Percentiles rank a stretch among this genome's conserved stretches.
These are phyloP conservation scores for Trichoderma simmonsii DNA, from an alignment of 2,329 filamentous ascomycete species.

Conservation along the genomic window DNA sequence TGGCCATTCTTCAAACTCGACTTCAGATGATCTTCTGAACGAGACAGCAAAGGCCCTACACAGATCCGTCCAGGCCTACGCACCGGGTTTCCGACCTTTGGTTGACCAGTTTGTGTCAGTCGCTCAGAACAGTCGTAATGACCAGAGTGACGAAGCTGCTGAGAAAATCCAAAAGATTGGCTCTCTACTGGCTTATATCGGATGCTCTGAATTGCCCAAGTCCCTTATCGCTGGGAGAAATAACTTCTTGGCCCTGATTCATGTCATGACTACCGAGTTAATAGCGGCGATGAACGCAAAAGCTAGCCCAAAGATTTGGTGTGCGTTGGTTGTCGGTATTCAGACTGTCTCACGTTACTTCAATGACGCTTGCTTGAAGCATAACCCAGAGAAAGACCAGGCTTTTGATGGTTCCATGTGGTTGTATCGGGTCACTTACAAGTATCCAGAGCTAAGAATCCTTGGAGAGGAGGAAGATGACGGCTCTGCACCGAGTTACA, in stretches of 20 bases:
- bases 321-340: conserved; percentile 37
- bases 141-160: conserved; percentile 23
- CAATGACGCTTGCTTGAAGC: conserved; percentile 39
- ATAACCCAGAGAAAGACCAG: conserved; percentile 24
- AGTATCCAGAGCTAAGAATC: conserved; percentile 30
- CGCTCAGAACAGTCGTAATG: conserved; percentile 27
- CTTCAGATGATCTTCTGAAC: conserved; percentile 39
- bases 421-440: conserved; percentile 26
- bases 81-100: conserved; percentile 35
- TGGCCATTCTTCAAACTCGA: conserved; percentile 22
- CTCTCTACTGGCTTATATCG: conserved; percentile 47
- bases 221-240: conserved; percentile 29
- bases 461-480: conserved; percentile 19
- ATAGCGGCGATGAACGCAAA: conserved; percentile 35
- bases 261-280: conserved; percentile 36
- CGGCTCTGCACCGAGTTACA: neutral
- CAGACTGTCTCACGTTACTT: conserved; percentile 37
- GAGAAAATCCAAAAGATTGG: conserved; percentile 37
- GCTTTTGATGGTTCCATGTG: conserved; percentile 25
- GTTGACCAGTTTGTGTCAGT: conserved; percentile 29
- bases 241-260: conserved; percentile 41
- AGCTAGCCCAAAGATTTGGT: conserved; percentile 35
- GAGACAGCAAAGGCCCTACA: conserved; percentile 42
- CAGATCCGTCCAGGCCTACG: conserved; percentile 36
- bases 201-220: conserved; percentile 42